Percentiles rank a stretch among this genome's conserved stretches.
Conservation (phyloP, 306 rosid species). For the Inga oerstediana region DNA sequence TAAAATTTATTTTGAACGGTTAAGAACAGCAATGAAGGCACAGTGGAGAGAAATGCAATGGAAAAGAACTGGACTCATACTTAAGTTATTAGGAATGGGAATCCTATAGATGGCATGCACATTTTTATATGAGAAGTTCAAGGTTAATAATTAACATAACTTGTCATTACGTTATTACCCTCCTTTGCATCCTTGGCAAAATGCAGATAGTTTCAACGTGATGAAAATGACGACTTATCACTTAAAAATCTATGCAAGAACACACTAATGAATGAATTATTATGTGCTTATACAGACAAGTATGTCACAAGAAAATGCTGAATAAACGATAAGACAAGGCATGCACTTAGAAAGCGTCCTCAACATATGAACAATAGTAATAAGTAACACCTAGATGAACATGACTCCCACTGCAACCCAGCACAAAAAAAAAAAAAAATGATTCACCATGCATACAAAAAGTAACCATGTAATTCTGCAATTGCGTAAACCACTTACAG, state of each 20-base stretch:
- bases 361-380: background rate
- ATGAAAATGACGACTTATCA: background rate
- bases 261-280: background rate
- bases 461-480: background rate
- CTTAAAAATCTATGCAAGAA: background rate
- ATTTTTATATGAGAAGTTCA: background rate
- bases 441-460: background rate
- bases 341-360: background rate
- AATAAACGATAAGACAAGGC: background rate
- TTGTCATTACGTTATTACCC: background rate
- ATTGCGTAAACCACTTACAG: conserved; percentile 44
- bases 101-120: background rate
- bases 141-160: background rate
- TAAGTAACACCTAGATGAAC: background rate
- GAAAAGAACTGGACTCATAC: background rate
- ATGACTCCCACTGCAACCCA: background rate
- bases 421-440: background rate
- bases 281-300: background rate
- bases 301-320: background rate
- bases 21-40: background rate
- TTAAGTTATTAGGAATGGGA: background rate
- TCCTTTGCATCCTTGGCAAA: background rate
- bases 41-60: background rate
- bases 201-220: background rate
- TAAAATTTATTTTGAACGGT: too few species aligned